Conservation (phyloP, 768 basidiomycete species). For the Scleroderma citrinum region DNA sequence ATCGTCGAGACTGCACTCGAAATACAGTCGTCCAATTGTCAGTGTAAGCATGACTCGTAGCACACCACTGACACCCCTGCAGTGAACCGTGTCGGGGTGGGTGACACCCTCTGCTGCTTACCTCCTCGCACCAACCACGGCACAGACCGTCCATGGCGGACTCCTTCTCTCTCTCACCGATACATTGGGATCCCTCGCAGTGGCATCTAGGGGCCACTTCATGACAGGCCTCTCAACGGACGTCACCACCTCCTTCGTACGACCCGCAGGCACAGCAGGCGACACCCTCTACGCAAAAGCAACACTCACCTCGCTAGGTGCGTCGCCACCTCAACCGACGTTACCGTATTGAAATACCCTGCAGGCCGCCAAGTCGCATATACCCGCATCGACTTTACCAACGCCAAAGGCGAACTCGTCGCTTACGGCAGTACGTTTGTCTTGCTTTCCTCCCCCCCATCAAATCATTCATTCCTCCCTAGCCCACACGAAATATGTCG, state of each 20-base stretch:
- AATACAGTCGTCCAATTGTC: slow-evolving; percentile 72
- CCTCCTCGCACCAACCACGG: slow-evolving; percentile 1
- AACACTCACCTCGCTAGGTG: slow-evolving; percentile 65
- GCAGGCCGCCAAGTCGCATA: slow-evolving; percentile 75
- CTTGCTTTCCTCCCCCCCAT: not conserved
- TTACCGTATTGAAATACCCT: not conserved
- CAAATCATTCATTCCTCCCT: not conserved
- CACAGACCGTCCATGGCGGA: slow-evolving; percentile 67
- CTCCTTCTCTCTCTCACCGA: slow-evolving; percentile 78
- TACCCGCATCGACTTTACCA: slow-evolving; percentile 73
- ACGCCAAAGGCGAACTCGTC: slow-evolving; percentile 57
- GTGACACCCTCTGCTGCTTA: slow-evolving; percentile 13
- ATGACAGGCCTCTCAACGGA: slow-evolving; percentile 90
- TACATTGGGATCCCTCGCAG: slow-evolving; percentile 78
- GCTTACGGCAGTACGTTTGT: slow-evolving; percentile 70
- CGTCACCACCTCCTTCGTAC: slow-evolving; percentile 71
- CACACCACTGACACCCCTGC: not conserved
- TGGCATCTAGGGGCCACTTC: slow-evolving; percentile 73
- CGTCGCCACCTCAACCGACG: not conserved
- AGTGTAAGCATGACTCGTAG: slow-evolving; percentile 14
- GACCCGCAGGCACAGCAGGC: slow-evolving; percentile 66
- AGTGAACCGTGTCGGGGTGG: slow-evolving; percentile 83
- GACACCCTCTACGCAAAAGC: slow-evolving; percentile 63
- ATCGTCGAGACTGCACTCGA: slow-evolving; percentile 60
- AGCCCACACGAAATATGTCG: slow-evolving; percentile 87